These are phyloP conservation scores for Xylaria multiplex DNA, from an alignment of 2,329 filamentous ascomycete genomes.

Conservation along the genomic window DNA sequence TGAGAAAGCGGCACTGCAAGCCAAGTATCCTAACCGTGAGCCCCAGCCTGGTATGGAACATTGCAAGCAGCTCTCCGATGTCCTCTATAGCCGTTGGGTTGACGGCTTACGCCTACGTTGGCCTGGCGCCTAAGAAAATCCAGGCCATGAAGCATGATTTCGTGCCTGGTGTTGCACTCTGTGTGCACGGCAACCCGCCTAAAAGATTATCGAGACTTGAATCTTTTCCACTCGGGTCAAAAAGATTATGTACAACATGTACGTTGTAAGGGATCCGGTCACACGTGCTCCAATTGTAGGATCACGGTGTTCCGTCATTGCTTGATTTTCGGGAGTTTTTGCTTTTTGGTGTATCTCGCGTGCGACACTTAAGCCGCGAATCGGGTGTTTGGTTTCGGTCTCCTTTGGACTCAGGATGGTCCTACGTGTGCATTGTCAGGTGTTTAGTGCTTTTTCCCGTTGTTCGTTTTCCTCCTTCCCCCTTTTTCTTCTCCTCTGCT, in stretches of 20 bases:
- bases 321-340: conserved; percentile 13
- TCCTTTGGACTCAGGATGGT: conserved; percentile 1
- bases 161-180: neutral
- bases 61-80: conserved; percentile 86
- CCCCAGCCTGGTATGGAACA: conserved; percentile 85
- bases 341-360: conserved; percentile 9
- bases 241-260: conserved; percentile 15
- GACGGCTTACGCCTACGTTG: conserved; percentile 81
- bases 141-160: neutral
- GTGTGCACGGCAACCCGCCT: neutral
- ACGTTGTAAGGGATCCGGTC: neutral
- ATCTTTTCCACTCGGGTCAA: neutral
- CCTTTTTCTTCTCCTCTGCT: neutral
- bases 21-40: conserved; percentile 65
- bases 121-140: conserved; percentile 54
- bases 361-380: neutral
- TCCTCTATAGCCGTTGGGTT: conserved; percentile 90
- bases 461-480: neutral
- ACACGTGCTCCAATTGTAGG: conserved; percentile 14
- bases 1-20: conserved; percentile 60
- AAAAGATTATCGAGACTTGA: neutral
- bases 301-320: conserved; percentile 15
- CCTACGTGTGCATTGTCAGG: conserved; percentile 27
- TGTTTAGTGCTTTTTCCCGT: conserved; percentile 13
- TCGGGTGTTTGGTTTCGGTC: conserved; percentile 10